Base-by-base conservation (phyloP, 2,329 filamentous ascomycete species). In the Pyrenophora graminea region DNA sequence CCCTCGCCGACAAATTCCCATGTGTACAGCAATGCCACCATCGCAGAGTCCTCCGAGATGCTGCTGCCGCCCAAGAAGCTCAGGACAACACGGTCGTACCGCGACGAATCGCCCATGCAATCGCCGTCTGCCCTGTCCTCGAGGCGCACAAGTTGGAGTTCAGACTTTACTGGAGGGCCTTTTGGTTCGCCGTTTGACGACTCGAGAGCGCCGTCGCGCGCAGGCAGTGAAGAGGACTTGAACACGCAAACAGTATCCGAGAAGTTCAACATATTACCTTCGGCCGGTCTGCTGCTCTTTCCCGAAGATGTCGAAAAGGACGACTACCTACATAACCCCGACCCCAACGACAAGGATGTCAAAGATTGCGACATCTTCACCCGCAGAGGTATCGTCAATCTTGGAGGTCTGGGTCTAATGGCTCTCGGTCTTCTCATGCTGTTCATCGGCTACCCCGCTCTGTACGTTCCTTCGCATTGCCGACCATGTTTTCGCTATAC, bases 251-350 rank as follows among this genome's bases (percentile, higher is more conserved):
- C 86, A 1, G 86, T 89, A 3, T 84, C 85, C 13, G 85, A 88
- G 64, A 89, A 89, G 70, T 89, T 86, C 71, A 88, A 88, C 65
- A 89, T 90, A 45, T 77, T 83, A 67, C 86, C 87, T 1, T 86
- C 84, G 2, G 82, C 85, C 12, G 85, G 85, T 5, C 72, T 89
- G 45, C 68, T 90, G 34, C 73, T 89, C 17, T 89, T 86, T 61
- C 87, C 86, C 0, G 85, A 89, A 67, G 86, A 89, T 64, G 83
- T 88, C 18, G 87, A 90, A 68, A 88, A 88, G 63, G 87, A 90
- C 66, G 87, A 90, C 64, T 86, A 83, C 57, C 65, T 90, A 55
- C 87, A 90, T 67, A 88, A 89, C 61, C 87, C 87, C 0, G 85
- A 87, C 62, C 83, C 85, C 1, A 80, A 81, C 45, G 85, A 88